These are phyloP conservation scores for Solanum lycopersicoides DNA, from an alignment of 257 asterid genomes.

Conservation along the genomic window DNA sequence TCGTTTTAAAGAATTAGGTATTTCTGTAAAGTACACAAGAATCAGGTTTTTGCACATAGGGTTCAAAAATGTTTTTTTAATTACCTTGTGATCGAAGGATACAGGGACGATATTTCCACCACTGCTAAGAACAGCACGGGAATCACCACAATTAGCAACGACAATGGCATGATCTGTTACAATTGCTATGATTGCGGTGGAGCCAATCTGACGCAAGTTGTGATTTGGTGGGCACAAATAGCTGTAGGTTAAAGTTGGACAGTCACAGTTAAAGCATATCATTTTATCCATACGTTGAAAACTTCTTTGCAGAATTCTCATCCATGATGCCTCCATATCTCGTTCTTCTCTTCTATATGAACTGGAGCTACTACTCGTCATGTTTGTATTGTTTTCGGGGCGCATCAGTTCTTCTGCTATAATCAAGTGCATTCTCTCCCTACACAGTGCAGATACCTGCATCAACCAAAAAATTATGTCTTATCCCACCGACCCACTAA, in stretches of 20 bases:
- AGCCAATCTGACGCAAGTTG: not conserved
- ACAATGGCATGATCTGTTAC: slow-evolving; percentile 6
- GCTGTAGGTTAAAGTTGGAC: not conserved
- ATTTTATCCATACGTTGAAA: not conserved
- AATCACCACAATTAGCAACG: slow-evolving; percentile 20
- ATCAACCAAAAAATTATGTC: not conserved
- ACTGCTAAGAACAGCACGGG: slow-evolving; percentile 17
- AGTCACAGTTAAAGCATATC: not conserved
- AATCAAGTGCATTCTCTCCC: not conserved
- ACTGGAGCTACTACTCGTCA: not conserved
- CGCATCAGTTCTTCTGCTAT: slow-evolving; percentile 4
- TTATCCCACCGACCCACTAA: not conserved
- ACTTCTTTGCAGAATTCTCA: not conserved
- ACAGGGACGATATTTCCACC: slow-evolving; percentile 3
- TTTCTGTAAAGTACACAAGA: no score
- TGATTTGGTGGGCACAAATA: not conserved
- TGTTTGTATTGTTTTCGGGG: not conserved
- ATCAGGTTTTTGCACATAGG: no score
- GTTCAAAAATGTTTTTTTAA: no score
- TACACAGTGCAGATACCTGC: slow-evolving; percentile 6
- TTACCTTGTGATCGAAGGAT: slow-evolving; percentile 17
- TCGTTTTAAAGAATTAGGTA: no score
- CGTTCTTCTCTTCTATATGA: not conserved
- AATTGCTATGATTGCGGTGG: slow-evolving; percentile 13
- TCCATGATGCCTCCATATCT: not conserved